Conservation (phyloP, 2,329 filamentous ascomycete species). For the Neofusicoccum laricinum region DNA sequence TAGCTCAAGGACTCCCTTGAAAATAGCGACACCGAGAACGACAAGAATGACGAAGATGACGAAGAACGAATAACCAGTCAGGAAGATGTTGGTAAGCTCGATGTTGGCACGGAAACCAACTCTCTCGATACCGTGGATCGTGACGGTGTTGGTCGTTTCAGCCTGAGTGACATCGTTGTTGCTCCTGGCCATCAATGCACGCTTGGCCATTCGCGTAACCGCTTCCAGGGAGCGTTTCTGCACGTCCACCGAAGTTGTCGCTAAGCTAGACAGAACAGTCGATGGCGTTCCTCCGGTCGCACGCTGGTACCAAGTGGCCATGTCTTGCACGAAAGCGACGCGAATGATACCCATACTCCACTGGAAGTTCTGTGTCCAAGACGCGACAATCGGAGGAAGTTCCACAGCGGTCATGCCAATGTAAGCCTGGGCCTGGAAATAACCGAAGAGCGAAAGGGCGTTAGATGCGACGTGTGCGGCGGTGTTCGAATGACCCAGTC, state of each 20-base stretch:
- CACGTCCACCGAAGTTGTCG: conserved; percentile 77
- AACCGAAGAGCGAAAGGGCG: conserved; percentile 87
- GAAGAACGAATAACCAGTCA: conserved; percentile 89
- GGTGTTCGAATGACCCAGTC: conserved; percentile 87
- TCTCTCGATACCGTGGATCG: conserved; percentile 80
- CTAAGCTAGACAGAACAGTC: conserved; percentile 71
- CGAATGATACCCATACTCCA: conserved; percentile 97
- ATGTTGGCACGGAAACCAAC: conserved; percentile 84
- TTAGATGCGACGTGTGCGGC: conserved; percentile 93
- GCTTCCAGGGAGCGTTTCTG: conserved; percentile 61
- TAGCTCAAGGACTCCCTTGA: conserved; percentile 79
- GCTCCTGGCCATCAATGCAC: conserved; percentile 21
- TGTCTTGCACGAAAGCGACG: conserved; percentile 79
- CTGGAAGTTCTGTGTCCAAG: conserved; percentile 97
- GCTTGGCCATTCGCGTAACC: conserved; percentile 24
- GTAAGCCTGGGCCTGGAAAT: conserved; percentile 93
- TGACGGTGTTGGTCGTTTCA: conserved; percentile 36
- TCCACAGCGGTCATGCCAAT: conserved; percentile 78
- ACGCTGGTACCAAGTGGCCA: conserved; percentile 94
- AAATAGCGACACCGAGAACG: conserved; percentile 67
- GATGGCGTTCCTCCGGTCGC: conserved; percentile 84
- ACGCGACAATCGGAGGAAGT: conserved; percentile 81
- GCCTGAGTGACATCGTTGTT: conserved; percentile 26
- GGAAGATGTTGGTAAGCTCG: conserved; percentile 87
- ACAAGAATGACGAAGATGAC: conserved; percentile 77